phyloP scores from a whole-genome alignment of 1,139 yeast species.

The Geotrichum restrictum region DNA sequence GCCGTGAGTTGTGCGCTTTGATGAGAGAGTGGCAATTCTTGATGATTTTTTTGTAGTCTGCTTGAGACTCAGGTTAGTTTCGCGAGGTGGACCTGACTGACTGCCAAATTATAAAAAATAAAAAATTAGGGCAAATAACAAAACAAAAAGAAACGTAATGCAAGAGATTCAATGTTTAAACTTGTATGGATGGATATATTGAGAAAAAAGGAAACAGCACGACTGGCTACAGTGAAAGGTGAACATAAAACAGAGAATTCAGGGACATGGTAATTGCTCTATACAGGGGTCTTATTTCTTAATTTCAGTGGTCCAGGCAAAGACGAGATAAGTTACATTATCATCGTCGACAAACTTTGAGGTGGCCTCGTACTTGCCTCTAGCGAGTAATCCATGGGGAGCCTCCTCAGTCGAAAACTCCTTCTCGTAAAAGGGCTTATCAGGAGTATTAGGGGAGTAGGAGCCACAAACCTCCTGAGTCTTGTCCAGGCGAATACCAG shows the following conservation, averaged over 20 bases:
- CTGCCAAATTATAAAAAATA: background rate
- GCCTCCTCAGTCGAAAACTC: slow-evolving; percentile 79
- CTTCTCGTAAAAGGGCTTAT: slow-evolving; percentile 76
- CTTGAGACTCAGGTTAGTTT: background rate
- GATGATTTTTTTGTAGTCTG: background rate
- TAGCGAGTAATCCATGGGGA: slow-evolving; percentile 82
- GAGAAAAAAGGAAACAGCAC: background rate
- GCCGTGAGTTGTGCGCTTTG: background rate
- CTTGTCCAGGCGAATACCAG: slow-evolving; percentile 83
- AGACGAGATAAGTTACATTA: slow-evolving; percentile 62
- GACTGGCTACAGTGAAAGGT: background rate
- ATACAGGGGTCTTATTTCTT: slow-evolving; percentile 43
- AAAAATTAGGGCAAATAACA: background rate
- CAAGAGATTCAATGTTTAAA: background rate
- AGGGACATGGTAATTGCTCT: background rate
- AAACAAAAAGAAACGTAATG: background rate
- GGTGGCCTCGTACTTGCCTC: slow-evolving; percentile 78
- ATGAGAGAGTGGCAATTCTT: background rate
- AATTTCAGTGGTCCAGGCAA: slow-evolving; percentile 86
- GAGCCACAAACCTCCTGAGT: slow-evolving; percentile 86
- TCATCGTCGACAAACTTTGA: slow-evolving; percentile 89
- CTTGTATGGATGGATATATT: background rate
- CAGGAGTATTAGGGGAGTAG: slow-evolving; percentile 83
- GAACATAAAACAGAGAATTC: background rate
- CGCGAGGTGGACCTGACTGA: background rate